These are phyloP conservation scores for Pilatotrama ljubarskyi DNA, from an alignment of 768 basidiomycete species.

Conservation along the genomic window DNA sequence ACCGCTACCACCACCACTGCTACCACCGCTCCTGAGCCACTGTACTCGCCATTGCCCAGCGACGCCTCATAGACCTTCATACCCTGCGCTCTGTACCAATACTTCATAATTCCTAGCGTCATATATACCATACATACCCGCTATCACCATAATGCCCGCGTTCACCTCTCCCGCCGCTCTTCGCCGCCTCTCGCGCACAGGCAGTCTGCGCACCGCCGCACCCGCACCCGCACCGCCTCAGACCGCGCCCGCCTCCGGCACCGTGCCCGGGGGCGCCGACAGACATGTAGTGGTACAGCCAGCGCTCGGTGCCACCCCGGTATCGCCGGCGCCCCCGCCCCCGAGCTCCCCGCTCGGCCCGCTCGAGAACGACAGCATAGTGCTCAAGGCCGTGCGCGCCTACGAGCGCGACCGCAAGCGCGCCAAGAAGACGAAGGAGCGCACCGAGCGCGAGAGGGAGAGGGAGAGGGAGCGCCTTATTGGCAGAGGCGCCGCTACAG, in stretches of 20 bases:
- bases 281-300: neutral
- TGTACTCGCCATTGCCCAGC: neutral
- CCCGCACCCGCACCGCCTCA: neutral
- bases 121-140: neutral
- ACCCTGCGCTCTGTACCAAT: neutral
- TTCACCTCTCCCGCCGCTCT: constrained; percentile 13
- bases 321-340: neutral
- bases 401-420: constrained; percentile 52
- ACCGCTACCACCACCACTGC: neutral
- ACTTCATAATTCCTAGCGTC: neutral
- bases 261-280: neutral
- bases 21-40: neutral
- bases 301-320: neutral
- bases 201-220: constrained; percentile 1
- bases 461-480: constrained; percentile 2
- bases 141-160: constrained; percentile 15
- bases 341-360: constrained; percentile 4
- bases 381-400: constrained; percentile 45
- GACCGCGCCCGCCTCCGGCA: neutral
- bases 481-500: neutral
- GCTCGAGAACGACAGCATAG: constrained; percentile 15
- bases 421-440: constrained; percentile 39
- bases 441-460: constrained; percentile 31
- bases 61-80: neutral
- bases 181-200: constrained; percentile 11